Percentiles rank a stretch among this genome's conserved stretches.
phyloP scores from a whole-genome alignment of 768 basidiomycete genomes.

The Boletus bicolor region DNA sequence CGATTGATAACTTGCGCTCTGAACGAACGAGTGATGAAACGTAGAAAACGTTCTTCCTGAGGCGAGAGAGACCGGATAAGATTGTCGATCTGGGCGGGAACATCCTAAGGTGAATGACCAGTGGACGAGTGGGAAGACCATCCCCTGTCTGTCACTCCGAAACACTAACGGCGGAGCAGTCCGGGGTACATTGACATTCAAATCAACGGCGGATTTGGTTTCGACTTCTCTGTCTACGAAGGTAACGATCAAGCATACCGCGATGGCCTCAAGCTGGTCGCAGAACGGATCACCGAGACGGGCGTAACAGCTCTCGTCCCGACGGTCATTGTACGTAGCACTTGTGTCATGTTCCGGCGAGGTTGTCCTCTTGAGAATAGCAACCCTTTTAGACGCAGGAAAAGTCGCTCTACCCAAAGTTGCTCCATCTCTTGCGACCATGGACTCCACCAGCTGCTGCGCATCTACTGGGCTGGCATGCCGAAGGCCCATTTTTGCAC shows the following conservation, averaged over 20 bases:
- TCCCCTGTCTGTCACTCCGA: not conserved
- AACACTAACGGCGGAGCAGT: conserved; percentile 36
- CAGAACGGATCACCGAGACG: conserved; percentile 77
- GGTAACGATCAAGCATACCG: conserved; percentile 66
- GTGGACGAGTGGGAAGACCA: not conserved
- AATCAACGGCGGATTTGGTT: conserved; percentile 86
- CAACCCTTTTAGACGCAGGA: conserved; percentile 63
- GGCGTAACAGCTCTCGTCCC: conserved; percentile 79
- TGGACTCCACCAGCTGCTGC: conserved; percentile 63
- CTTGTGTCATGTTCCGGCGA: not conserved
- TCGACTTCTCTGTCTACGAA: conserved; percentile 83
- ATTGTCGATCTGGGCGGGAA: conserved; percentile 71
- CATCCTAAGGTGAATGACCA: conserved; percentile 57
- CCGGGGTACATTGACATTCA: conserved; percentile 88
- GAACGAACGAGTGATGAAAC: not conserved
- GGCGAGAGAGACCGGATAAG: conserved; percentile 56
- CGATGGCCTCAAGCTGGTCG: conserved; percentile 63
- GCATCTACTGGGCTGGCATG: conserved; percentile 83
- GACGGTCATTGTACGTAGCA: conserved; percentile 61
- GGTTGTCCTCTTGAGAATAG: not conserved
- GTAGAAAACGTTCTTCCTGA: conserved; percentile 66
- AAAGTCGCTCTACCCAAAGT: conserved; percentile 65
- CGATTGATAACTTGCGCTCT: not conserved
- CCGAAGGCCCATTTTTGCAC: conserved; percentile 87
- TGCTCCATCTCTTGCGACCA: conserved; percentile 66